A percentile compares a stretch with the other conserved stretches of the same genome.
These are phyloP conservation scores for Leucaena leucocephala DNA, from an alignment of 306 rosid species.

Conservation along the genomic window DNA sequence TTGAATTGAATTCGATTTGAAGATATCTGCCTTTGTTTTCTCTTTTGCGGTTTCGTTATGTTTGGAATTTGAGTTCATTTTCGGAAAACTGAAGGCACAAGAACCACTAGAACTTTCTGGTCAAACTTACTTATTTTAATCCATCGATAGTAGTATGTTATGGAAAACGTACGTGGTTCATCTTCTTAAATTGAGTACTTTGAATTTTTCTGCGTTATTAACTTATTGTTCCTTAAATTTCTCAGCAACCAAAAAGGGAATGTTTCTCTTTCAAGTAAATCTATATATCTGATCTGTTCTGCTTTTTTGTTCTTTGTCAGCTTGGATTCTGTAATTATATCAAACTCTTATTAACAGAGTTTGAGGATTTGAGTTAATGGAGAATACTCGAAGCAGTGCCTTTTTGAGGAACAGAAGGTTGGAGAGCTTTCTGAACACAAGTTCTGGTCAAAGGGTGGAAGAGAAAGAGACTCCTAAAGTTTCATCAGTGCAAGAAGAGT, in stretches of 20 bases:
- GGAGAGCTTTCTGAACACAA: constrained; percentile 53
- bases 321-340: background rate
- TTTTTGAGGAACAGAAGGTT: constrained; percentile 57
- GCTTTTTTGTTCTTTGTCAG: constrained; percentile 26
- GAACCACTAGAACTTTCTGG: background rate
- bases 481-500: constrained; percentile 37
- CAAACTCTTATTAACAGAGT: background rate
- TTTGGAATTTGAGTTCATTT: constrained; percentile 15
- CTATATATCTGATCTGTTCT: constrained; percentile 13
- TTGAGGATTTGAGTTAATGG: constrained; percentile 12
- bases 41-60: background rate
- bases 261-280: background rate
- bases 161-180: constrained; percentile 1
- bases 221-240: constrained; percentile 5
- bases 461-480: constrained; percentile 37
- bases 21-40: background rate
- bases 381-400: constrained; percentile 45
- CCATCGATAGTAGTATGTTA: background rate
- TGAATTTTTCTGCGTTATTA: background rate
- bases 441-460: constrained; percentile 44
- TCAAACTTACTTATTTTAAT: constrained; percentile 17
- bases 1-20: background rate
- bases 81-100: background rate
- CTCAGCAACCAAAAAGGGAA: constrained; percentile 30
- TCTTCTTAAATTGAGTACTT: background rate